phyloP scores from a whole-genome alignment of 306 rosid genomes.

The Malus sieversii region DNA sequence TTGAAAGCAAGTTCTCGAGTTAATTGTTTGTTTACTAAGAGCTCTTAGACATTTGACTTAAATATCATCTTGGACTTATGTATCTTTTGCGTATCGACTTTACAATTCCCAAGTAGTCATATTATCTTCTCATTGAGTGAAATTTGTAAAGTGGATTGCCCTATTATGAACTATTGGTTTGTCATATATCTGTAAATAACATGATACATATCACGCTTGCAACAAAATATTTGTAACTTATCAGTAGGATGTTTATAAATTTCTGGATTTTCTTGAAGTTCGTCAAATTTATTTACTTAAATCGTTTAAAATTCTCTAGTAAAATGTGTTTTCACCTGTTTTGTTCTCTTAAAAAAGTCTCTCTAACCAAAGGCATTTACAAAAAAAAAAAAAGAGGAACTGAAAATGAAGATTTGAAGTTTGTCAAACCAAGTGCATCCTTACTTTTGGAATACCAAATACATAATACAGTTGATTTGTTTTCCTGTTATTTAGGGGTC shows the following conservation, averaged over 20 bases:
- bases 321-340: too few relatives aligned
- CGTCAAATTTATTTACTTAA: too few relatives aligned
- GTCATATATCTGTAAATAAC: not conserved
- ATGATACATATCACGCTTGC: not conserved
- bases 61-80: not conserved
- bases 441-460: not conserved
- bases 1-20: not conserved
- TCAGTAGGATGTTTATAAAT: not conserved
- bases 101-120: not conserved
- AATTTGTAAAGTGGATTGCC: not conserved
- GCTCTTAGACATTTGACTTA: not conserved
- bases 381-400: not conserved
- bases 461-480: not conserved
- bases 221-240: not conserved
- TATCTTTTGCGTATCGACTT: not conserved
- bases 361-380: not conserved
- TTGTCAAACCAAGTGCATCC: not conserved
- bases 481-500: constrained; percentile 38
- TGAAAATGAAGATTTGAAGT: not conserved
- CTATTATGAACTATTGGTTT: not conserved
- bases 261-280: not conserved
- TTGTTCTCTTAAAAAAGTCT: too few relatives aligned
- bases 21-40: not conserved
- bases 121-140: not conserved
- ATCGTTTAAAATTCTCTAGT: too few relatives aligned